Evolutionary conservation across 495 filamentous ascomycete species (phyloP).

Genomic region (Pyrenopolyporus hunteri): DNA sequence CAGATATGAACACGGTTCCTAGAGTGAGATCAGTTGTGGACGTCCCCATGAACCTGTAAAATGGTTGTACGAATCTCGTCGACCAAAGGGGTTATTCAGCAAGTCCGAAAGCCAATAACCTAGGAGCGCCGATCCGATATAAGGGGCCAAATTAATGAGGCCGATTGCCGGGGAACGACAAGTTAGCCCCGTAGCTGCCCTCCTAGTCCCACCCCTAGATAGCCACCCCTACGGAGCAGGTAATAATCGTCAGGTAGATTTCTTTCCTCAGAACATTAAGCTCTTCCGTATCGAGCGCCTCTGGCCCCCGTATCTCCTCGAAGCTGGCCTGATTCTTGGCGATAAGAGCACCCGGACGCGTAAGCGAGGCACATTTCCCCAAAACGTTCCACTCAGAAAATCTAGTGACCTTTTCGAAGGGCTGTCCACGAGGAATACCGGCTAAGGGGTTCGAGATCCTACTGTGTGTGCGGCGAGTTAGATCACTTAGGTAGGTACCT

Average conservation of each 20-base stretch:
- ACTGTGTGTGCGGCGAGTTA: background rate
- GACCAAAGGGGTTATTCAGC: conserved; percentile 59
- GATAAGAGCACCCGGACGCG: conserved; percentile 68
- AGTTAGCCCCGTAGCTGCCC: conserved; percentile 75
- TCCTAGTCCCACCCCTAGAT: conserved; percentile 77
- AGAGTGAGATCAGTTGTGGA: conserved; percentile 9
- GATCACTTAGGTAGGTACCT: background rate
- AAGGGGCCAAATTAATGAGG: conserved; percentile 64
- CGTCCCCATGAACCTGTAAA: background rate
- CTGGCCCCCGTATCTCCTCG: conserved; percentile 51
- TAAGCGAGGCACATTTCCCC: conserved; percentile 52
- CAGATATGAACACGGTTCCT: conserved; percentile 64
- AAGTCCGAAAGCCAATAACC: conserved; percentile 71
- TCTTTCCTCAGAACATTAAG: conserved; percentile 61
- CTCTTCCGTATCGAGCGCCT: conserved; percentile 63
- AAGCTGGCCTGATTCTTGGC: conserved; percentile 64
- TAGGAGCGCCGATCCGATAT: conserved; percentile 49
- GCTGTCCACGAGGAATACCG: conserved; percentile 55
- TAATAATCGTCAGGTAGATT: conserved; percentile 69
- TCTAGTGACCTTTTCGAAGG: conserved; percentile 61
- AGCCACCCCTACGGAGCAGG: conserved; percentile 74
- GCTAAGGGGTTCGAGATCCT: conserved; percentile 67
- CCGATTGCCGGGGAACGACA: conserved; percentile 66
- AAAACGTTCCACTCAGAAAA: conserved; percentile 56
- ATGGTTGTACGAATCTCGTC: conserved; percentile 51